These are phyloP conservation scores for Phialocephala subalpina DNA, from an alignment of 2,329 filamentous ascomycete species.

Conservation along the genomic window DNA sequence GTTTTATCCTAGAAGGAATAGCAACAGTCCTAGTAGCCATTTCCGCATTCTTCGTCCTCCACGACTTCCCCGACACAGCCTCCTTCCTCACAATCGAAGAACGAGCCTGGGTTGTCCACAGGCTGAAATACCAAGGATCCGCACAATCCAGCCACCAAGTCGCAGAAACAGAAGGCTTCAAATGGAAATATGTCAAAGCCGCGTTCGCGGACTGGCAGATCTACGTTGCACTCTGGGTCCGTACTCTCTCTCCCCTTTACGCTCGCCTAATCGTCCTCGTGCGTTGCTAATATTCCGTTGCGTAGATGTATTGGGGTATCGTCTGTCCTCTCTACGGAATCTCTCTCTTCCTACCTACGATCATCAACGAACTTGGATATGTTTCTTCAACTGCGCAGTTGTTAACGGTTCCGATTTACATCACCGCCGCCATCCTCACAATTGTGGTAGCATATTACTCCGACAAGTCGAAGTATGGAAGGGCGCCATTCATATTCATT, in stretches of 20 bases:
- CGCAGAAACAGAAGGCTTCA: conserved; percentile 41
- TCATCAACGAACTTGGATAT: conserved; percentile 59
- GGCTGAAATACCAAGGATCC: conserved; percentile 38
- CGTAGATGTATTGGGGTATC: conserved; percentile 72
- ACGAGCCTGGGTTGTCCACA: conserved; percentile 38
- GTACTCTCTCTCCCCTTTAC: not conserved
- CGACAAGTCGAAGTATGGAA: conserved; percentile 31
- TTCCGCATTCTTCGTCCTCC: conserved; percentile 53
- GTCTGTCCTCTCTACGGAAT: conserved; percentile 52
- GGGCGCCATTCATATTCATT: conserved; percentile 63
- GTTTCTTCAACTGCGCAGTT: conserved; percentile 55
- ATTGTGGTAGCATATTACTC: conserved; percentile 44
- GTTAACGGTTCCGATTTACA: conserved; percentile 59
- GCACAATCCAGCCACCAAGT: conserved; percentile 34
- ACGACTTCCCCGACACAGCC: conserved; percentile 54
- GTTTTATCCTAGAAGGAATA: conserved; percentile 15
- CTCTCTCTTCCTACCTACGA: conserved; percentile 49
- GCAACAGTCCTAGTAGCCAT: conserved; percentile 48
- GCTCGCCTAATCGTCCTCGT: no score
- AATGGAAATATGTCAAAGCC: conserved; percentile 45
- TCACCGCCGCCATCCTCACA: conserved; percentile 69
- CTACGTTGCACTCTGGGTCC: conserved; percentile 34
- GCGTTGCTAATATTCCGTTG: conserved; percentile 21
- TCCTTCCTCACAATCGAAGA: conserved; percentile 52
- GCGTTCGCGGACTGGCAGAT: conserved; percentile 57